Base-by-base conservation (phyloP, 2,329 filamentous ascomycete species). In the Huntiella decipiens region DNA sequence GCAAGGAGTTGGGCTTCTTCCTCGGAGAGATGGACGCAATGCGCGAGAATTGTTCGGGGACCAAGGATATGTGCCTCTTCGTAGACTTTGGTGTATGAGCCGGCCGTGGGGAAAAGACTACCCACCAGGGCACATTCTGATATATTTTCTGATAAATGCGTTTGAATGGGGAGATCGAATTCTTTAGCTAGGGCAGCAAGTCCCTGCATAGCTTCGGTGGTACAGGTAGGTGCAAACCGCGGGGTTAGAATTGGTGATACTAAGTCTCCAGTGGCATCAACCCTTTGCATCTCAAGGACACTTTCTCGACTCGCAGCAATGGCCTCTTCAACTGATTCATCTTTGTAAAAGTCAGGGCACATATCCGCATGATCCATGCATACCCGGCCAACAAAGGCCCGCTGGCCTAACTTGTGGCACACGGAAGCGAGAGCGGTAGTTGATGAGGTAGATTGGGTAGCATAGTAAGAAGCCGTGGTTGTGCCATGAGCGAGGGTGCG, bases 381-480 rank as follows among this genome's bases (percentile, higher is more conserved):
- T n/a, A 92, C 83, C 36, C 91, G 72, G 31, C 91, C 91, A 36
- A 98, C 74, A 52, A 96, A 82, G 5, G 91, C 91, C 45, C 91
- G 71, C 63, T 98, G 91, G 38, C 91, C 91, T 19, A 74, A 65
- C 0, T 64, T 58, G n/a, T 83, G 68, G 56, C 88, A 95, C 13
- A 95, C 73, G 52, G 84, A 76, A 0, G 87, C 82, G 4, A 98
- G 77, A 5, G 94, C 71, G 58, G 94, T 95, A n/a, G 91, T 98
- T 1, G 86, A 77, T 1, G 74, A 68, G 1, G 93, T 82, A 58
- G 93, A 79, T 51, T 85, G 77, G 19, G 91, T 96, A 49, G 88
- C 88, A 60, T 82, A 96, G 68, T 96, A 96, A n/a, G 84, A 75
- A 4, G 86, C 86, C 8, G 83, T 91, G 0, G 91, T 98, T 7